A percentile compares a stretch with the other conserved stretches of the same genome.
phyloP scores from a whole-genome alignment of 2,329 filamentous ascomycete genomes.

The Exophiala bonariae region DNA sequence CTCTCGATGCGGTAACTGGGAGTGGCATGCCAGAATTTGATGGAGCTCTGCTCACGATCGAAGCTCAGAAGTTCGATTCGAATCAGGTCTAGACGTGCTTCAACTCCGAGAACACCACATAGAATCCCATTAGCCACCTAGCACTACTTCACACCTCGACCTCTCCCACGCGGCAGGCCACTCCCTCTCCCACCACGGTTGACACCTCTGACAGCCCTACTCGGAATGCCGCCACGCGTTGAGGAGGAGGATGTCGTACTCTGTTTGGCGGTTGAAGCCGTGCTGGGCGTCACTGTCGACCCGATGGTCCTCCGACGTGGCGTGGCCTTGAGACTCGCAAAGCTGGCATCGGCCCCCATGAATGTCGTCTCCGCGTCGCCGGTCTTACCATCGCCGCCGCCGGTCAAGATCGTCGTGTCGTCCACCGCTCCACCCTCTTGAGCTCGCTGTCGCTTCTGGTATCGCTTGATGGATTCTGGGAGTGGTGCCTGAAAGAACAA shows the following conservation, averaged over 20 bases:
- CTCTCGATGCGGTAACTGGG: too few relatives aligned
- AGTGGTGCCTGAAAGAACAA: conserved; percentile 66
- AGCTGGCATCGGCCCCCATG: conserved; percentile 23
- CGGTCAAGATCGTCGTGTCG: conserved; percentile 2
- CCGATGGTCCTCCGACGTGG: conserved; percentile 25
- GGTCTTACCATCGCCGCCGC: neutral
- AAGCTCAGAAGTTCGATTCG: too few relatives aligned
- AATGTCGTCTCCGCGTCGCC: conserved; percentile 23
- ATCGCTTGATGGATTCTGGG: conserved; percentile 74
- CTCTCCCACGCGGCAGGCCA: conserved; percentile 34
- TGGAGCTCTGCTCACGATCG: too few relatives aligned
- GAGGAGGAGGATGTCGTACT: neutral
- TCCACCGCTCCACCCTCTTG: conserved; percentile 2
- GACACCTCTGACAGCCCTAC: conserved; percentile 35
- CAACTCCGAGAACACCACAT: too few relatives aligned
- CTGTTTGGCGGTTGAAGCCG: conserved; percentile 13
- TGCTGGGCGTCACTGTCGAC: conserved; percentile 16
- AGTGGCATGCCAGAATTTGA: too few relatives aligned
- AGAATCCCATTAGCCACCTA: too few relatives aligned
- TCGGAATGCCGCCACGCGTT: conserved; percentile 16
- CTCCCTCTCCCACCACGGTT: conserved; percentile 18
- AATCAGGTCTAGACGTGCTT: too few relatives aligned
- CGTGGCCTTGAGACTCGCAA: conserved; percentile 26
- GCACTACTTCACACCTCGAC: conserved; percentile 39
- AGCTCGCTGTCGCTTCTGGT: conserved; percentile 55